Base-by-base conservation (phyloP, 164 flowering plant species). In the Kingdonia uniflora region DNA sequence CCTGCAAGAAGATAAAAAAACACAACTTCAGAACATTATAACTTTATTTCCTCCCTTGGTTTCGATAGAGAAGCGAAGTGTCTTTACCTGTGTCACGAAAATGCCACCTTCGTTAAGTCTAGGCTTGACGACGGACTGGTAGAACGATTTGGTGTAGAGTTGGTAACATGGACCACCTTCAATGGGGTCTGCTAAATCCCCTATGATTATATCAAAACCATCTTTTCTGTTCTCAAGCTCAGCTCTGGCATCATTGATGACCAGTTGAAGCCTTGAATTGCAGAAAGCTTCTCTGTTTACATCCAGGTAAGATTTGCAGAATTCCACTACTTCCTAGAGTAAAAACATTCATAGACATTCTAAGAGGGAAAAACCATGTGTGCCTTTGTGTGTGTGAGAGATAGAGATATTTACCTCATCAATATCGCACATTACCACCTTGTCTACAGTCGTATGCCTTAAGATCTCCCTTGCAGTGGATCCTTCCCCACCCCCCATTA, bases 401-500 rank as follows among this genome's bases (percentile, higher is more conserved):
- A 3, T 29, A 29, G 35, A 29, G 8, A 29, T 29, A 47, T 16
- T 44, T 22, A 85, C 96, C 95, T 83, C 80, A 62, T 88, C 97
- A 49, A 88, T 88, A 64, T 88, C 96, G 70, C 96, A 88, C 96
- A 88, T 88, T 61, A 80, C 74, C 54, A 83, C 85, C 41, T 73
- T 77, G 53, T 83, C 81, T 16, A 81, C 74, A 35, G 79, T 63
- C 38, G 59, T 72, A 63, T 88, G 92, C 48, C 85, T 78, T 10
- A 88, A 80, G 15, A 81, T 65, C 67, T 88, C 96, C 65, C 95
- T 85, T 40, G 95, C 95, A 40, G 96, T 79, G 22, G 96, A 85
- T 17, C 96, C 96, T 75, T 88, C 96, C 52, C 96, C 95, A 22
- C 96, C 96, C 21, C 96, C 96, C 96, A 88, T 88, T 8, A 88